Evolutionary conservation across 1,284 basidiomycete species (phyloP), one percentile per base, ranked within the genome.

Genomic region (Malassezia globosa): DNA sequence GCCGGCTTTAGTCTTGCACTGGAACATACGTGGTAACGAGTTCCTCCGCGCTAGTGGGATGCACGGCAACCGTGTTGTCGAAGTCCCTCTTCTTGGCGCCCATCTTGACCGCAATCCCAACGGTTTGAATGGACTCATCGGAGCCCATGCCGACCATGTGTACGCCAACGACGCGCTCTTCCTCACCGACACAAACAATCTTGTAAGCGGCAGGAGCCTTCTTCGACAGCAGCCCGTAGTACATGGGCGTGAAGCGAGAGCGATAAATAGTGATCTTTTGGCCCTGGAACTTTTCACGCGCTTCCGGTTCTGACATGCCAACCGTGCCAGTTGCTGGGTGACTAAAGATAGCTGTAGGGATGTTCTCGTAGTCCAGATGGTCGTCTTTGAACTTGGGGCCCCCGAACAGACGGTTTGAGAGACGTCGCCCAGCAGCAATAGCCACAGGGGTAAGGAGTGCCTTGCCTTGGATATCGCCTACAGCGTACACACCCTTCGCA

Each of bases 361-460:
- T 89, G 72, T 95, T 81, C 37, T 83, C 79, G 72, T 97, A 99
- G 66, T 78, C 79, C 56, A 96, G 78, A 73, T 89, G 87, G 66
- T 95, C 85, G 49, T 84, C 73, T 76, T 84, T 87, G 77, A 80
- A 88, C 73, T 85, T 77, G 46, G 81, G 78, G 0, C 81, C 81
- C 8, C 92, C 94, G 69, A 87, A 97, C 44, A 97, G 75, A 42
- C 94, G 77, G 76, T 96, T 97, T 42, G 82, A 79, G 33, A 96
- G 75, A 54, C 87, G 77, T 49, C 92, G 77, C 21, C 89, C 92
- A 5, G 94, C 94, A 40, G 92, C 92, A 55, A 99, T 94, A 19
- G 92, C 94, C 5, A 99, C 94, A n/a, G 94, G 92, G 1, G 92
- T 99, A 54, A 99, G 77, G 23, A 90, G 76, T 21, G 81, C 86